A percentile compares a stretch with the other conserved stretches of the same genome.
phyloP scores from a whole-genome alignment of 2,329 filamentous ascomycete species.

The Cytospora piceae region DNA sequence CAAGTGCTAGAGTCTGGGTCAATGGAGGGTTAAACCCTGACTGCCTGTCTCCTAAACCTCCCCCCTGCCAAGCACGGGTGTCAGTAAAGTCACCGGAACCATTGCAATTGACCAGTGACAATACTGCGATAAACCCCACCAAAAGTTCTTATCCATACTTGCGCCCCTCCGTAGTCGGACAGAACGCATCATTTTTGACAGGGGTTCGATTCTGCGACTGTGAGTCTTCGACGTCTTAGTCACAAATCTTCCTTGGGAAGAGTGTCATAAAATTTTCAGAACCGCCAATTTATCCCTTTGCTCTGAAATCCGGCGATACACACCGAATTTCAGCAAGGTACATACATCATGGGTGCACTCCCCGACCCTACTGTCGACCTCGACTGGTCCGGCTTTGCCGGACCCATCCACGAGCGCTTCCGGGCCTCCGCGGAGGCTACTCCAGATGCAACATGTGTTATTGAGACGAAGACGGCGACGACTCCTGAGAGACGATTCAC shows the following conservation, averaged over 20 bases:
- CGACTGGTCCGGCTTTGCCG: conserved; percentile 67
- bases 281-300: conserved; percentile 16
- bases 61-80: too few relatives aligned
- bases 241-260: conserved; percentile 10
- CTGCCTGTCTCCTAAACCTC: too few relatives aligned
- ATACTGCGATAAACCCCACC: conserved; percentile 14
- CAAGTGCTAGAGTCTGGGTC: too few relatives aligned
- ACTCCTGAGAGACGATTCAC: conserved; percentile 71
- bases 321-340: conserved; percentile 8
- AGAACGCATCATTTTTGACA: conserved; percentile 18
- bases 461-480: conserved; percentile 50
- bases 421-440: conserved; percentile 65
- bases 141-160: conserved; percentile 4
- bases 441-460: conserved; percentile 61
- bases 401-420: conserved; percentile 74
- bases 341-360: conserved; percentile 35
- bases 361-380: conserved; percentile 71
- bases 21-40: conserved; percentile 1
- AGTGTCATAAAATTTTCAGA: conserved; percentile 15
- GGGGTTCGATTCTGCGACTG: conserved; percentile 19
- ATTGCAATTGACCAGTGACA: conserved; percentile 6
- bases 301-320: conserved; percentile 7
- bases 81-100: background rate
- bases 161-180: conserved; percentile 26
- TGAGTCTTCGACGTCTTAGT: conserved; percentile 23